A percentile compares a stretch with the other conserved stretches of the same genome.
phyloP scores from a whole-genome alignment of 306 rosid genomes.

The Morella rubra region DNA sequence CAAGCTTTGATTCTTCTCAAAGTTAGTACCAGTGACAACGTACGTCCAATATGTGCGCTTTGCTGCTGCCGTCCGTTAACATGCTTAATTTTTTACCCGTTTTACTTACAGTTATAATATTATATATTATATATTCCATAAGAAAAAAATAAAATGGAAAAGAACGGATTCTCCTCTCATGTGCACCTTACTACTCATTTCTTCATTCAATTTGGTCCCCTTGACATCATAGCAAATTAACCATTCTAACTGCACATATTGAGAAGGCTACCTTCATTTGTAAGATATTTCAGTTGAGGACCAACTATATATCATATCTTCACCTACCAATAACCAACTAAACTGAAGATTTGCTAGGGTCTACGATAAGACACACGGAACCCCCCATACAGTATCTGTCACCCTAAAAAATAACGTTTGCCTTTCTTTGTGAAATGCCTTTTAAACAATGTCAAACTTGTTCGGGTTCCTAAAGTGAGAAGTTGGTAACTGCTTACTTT shows the following conservation, averaged over 20 bases:
- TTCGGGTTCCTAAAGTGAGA: slow-evolving; percentile 39
- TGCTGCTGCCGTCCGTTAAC: too few relatives aligned
- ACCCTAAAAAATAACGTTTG: not conserved
- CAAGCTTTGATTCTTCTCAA: not conserved
- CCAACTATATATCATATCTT: not conserved
- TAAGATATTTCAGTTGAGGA: not conserved
- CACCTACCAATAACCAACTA: not conserved
- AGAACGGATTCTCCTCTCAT: not conserved
- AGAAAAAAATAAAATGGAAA: not conserved
- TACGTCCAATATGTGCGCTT: not conserved
- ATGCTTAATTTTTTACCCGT: not conserved
- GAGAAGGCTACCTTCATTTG: not conserved
- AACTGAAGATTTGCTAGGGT: not conserved
- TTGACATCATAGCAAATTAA: not conserved
- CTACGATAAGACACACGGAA: not conserved
- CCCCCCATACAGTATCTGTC: not conserved
- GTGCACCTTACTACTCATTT: too few relatives aligned
- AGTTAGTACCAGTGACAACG: too few relatives aligned
- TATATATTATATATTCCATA: not conserved
- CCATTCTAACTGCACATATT: not conserved
- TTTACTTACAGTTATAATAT: not conserved
- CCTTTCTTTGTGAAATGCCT: slow-evolving; percentile 23
- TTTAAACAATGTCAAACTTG: slow-evolving; percentile 41
- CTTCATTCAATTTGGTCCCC: not conserved
- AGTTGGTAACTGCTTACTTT: slow-evolving; percentile 53